Conservation (phyloP, 345 rosid genomes). For the Moringa oleifera region DNA sequence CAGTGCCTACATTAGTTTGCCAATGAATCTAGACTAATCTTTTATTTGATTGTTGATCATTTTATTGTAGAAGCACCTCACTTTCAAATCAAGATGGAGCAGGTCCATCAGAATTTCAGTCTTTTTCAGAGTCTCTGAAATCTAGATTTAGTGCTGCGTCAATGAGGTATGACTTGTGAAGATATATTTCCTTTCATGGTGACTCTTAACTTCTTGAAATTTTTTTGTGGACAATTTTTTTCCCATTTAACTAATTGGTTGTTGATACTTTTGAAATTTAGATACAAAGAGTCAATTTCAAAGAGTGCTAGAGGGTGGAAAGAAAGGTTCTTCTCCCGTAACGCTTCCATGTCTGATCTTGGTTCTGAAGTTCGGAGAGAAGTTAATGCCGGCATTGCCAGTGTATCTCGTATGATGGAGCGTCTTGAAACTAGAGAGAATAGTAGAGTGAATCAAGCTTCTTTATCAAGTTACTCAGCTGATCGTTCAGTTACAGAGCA, state of each 20-base stretch:
- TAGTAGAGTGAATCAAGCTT: slow-evolving; percentile 22
- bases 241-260: slow-evolving; percentile 8
- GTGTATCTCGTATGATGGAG: slow-evolving; percentile 43
- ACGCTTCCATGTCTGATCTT: slow-evolving; percentile 34
- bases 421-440: slow-evolving; percentile 35
- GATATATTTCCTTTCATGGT: not conserved
- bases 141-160: slow-evolving; percentile 57
- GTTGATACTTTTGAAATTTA: slow-evolving; percentile 11
- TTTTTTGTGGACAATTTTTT: not conserved
- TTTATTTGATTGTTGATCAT: not conserved
- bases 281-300: slow-evolving; percentile 62
- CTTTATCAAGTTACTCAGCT: slow-evolving; percentile 23
- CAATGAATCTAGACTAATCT: too few species aligned
- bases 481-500: slow-evolving; percentile 23
- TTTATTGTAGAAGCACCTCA: slow-evolving; percentile 28
- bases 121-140: slow-evolving; percentile 61
- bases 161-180: slow-evolving; percentile 33
- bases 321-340: slow-evolving; percentile 59
- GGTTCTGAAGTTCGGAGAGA: slow-evolving; percentile 51
- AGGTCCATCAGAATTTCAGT: slow-evolving; percentile 59
- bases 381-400: slow-evolving; percentile 42
- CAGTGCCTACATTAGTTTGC: not conserved
- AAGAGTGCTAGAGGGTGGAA: slow-evolving; percentile 72
- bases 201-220: not conserved
- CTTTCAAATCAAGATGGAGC: slow-evolving; percentile 39